Evolutionary conservation across 495 filamentous ascomycete genomes (phyloP).

Genomic region (Penicillium tannophilum): DNA sequence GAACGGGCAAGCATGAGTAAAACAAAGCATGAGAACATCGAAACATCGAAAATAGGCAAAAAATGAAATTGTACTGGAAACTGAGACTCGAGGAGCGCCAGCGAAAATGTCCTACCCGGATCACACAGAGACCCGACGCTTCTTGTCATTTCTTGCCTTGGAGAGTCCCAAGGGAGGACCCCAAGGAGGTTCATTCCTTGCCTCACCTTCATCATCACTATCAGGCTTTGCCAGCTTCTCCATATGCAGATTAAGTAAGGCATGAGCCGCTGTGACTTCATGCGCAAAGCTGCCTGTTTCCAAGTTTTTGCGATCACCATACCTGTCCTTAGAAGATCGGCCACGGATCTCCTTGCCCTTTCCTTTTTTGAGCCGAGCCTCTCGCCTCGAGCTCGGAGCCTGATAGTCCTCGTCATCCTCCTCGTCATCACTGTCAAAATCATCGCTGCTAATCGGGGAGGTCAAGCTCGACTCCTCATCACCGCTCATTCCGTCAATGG

Average conservation of each 20-base stretch:
- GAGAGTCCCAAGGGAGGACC: background rate
- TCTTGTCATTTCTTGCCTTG: conserved; percentile 10
- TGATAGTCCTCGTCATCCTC: conserved; percentile 19
- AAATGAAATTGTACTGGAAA: background rate
- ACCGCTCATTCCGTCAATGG: background rate
- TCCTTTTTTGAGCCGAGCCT: background rate
- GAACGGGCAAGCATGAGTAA: background rate
- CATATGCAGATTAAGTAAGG: conserved; percentile 57
- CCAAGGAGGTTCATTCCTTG: conserved; percentile 5
- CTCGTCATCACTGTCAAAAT: conserved; percentile 11
- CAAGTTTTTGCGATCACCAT: no score
- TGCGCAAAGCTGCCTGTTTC: conserved; percentile 16
- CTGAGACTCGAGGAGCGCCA: background rate
- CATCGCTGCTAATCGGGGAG: background rate
- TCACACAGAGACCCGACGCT: conserved; percentile 28
- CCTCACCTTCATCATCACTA: conserved; percentile 11
- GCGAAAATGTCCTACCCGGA: background rate
- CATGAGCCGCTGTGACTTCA: conserved; percentile 59
- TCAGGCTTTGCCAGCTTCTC: conserved; percentile 33
- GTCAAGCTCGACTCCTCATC: background rate
- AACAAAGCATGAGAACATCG: background rate
- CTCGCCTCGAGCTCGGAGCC: conserved; percentile 7
- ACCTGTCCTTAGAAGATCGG: background rate
- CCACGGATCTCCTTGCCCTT: conserved; percentile 19
- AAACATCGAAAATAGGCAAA: background rate